A percentile compares a stretch with the other conserved stretches of the same genome.
phyloP scores from a whole-genome alignment of 371 early-diverging fungal species.

The Apophysomyces elegans region DNA sequence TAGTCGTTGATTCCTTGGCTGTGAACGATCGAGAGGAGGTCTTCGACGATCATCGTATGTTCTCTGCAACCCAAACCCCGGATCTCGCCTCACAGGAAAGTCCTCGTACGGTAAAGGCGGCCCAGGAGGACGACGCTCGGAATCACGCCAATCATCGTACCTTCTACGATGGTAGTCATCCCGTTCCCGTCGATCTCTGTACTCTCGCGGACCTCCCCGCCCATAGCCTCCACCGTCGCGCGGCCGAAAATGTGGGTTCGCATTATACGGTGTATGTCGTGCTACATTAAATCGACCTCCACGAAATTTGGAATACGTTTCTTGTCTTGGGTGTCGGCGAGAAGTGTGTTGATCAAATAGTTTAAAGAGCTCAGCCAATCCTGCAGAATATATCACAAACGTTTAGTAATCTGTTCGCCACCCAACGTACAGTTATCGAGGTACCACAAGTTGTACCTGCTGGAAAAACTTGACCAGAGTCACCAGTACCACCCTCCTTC shows the following conservation, averaged over 20 bases:
- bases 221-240: slow-evolving; percentile 31
- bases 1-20: slow-evolving; percentile 9
- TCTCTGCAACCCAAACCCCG: slow-evolving; percentile 17
- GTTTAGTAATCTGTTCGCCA: background rate
- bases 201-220: slow-evolving; percentile 37
- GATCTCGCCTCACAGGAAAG: background rate
- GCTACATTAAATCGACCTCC: slow-evolving; percentile 20
- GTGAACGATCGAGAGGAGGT: slow-evolving; percentile 31
- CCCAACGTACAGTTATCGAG: background rate
- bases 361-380: slow-evolving; percentile 17
- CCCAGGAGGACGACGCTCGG: slow-evolving; percentile 28
- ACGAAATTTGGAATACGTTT: background rate
- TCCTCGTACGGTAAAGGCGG: slow-evolving; percentile 29
- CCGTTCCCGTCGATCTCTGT: slow-evolving; percentile 40
- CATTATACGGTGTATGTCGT: slow-evolving; percentile 14
- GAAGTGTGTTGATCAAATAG: slow-evolving; percentile 27
- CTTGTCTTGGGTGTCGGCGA: slow-evolving; percentile 7
- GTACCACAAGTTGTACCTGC: slow-evolving; percentile 15
- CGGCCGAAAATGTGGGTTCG: slow-evolving; percentile 24
- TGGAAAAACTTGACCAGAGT: slow-evolving; percentile 1
- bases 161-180: slow-evolving; percentile 45
- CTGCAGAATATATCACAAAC: slow-evolving; percentile 8
- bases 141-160: slow-evolving; percentile 40
- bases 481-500: slow-evolving; percentile 9
- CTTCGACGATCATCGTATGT: slow-evolving; percentile 33